Evolutionary conservation across 495 filamentous ascomycete species (phyloP).

Genomic region (Penicillium flavigenum): DNA sequence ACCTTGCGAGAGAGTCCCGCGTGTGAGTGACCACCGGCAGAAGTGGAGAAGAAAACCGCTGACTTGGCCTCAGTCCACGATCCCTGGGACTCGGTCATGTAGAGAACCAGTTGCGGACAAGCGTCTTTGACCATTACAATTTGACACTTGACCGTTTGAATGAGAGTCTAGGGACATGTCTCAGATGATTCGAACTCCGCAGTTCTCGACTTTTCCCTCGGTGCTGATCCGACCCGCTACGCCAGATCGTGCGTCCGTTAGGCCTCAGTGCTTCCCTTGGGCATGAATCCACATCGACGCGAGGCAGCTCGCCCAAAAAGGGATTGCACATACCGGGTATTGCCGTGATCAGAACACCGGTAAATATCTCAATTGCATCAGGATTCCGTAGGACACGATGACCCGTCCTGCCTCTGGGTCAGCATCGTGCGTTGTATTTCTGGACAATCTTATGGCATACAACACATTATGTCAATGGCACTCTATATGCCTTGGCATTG

Average conservation of each 20-base stretch:
- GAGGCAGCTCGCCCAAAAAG: conserved; percentile 21
- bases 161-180: conserved; percentile 65
- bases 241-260: conserved; percentile 21
- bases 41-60: conserved; percentile 15
- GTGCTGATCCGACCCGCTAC: conserved; percentile 24
- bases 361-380: background rate
- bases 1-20: conserved; percentile 36
- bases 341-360: conserved; percentile 3
- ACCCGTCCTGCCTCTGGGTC: conserved; percentile 1
- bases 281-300: conserved; percentile 22
- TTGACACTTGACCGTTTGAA: conserved; percentile 70
- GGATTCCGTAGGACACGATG: background rate
- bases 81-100: conserved; percentile 28
- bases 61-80: conserved; percentile 34
- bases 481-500: background rate
- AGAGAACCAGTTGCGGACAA: conserved; percentile 33
- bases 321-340: conserved; percentile 9
- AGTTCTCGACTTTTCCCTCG: conserved; percentile 9
- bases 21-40: conserved; percentile 30
- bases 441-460: background rate
- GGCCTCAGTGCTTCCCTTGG: conserved; percentile 28
- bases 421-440: background rate
- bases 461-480: background rate
- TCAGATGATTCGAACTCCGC: conserved; percentile 47
- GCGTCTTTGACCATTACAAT: conserved; percentile 57